Conservation (phyloP, 164 flowering plant genomes). For the Magnolia kwangsiensis region DNA sequence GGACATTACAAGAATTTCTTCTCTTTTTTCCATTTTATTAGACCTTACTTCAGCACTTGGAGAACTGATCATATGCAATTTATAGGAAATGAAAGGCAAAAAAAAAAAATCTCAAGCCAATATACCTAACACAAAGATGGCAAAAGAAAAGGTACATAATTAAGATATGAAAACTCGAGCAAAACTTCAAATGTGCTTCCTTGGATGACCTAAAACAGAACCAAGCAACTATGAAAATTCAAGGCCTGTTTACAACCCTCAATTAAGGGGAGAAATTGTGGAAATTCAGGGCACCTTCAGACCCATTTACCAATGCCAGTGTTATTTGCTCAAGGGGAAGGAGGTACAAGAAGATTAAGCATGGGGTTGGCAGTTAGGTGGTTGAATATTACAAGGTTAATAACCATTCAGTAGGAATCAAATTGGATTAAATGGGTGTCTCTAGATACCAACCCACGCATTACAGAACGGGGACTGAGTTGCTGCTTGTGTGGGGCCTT, state of each 20-base stretch:
- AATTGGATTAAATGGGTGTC: slow-evolving; percentile 1
- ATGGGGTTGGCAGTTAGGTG: not conserved
- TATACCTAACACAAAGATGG: too few species aligned
- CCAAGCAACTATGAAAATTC: not conserved
- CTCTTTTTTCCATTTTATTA: too few species aligned
- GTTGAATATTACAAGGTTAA: not conserved
- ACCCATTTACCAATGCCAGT: not conserved
- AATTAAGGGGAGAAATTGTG: not conserved
- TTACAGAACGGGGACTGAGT: slow-evolving; percentile 9
- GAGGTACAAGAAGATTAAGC: not conserved
- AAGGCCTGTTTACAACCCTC: not conserved
- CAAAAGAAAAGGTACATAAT: not conserved
- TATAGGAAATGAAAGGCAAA: too few species aligned
- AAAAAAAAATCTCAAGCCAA: too few species aligned
- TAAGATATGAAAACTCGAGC: not conserved
- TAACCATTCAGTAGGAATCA: not conserved
- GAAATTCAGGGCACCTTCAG: not conserved
- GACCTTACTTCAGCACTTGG: too few species aligned
- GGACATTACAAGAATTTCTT: too few species aligned
- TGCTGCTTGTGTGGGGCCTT: not conserved
- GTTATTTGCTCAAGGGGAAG: not conserved
- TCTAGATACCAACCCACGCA: not conserved
- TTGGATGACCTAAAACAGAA: not conserved
- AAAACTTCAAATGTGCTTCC: not conserved
- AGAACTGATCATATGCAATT: too few species aligned